phyloP scores from a whole-genome alignment of 1,284 basidiomycete species.

The Pseudozyma hubeiensis region DNA sequence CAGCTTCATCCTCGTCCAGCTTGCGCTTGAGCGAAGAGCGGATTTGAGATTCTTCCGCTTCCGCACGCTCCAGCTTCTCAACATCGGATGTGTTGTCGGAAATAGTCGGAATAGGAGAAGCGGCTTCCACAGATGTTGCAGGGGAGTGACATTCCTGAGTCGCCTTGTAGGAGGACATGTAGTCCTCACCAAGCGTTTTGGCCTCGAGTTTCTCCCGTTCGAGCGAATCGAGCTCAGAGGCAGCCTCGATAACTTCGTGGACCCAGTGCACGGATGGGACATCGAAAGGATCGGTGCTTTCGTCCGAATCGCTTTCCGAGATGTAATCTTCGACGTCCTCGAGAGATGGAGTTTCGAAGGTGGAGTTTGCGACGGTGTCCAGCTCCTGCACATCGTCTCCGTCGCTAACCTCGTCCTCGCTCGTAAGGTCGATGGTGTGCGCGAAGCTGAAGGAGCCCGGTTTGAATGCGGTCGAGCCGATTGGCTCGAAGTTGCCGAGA shows the following conservation, averaged over 20 bases:
- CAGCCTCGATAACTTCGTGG: slow-evolving; percentile 9
- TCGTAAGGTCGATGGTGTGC: slow-evolving; percentile 23
- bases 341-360: not conserved
- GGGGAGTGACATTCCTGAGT: not conserved
- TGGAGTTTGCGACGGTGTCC: not conserved
- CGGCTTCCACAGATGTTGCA: slow-evolving; percentile 5
- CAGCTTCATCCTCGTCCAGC: not conserved
- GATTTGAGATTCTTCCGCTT: no score
- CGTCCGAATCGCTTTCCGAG: slow-evolving; percentile 3
- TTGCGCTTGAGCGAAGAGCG: slow-evolving; percentile 7
- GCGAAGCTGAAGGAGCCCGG: slow-evolving; percentile 1
- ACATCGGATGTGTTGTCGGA: not conserved
- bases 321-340: not conserved
- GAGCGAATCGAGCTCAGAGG: slow-evolving; percentile 4
- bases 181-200: slow-evolving; percentile 4
- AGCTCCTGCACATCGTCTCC: not conserved
- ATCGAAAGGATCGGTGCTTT: slow-evolving; percentile 3
- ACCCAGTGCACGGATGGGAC: slow-evolving; percentile 2
- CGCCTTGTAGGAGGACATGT: slow-evolving; percentile 8
- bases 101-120: not conserved
- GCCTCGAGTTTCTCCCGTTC: slow-evolving; percentile 9
- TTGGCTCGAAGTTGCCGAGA: no score
- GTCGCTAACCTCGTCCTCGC: slow-evolving; percentile 17
- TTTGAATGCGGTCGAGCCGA: no score
- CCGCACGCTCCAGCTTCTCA: no score